Evolutionary conservation across 1,284 basidiomycete species (phyloP).

Genomic region (Paramarasmius palmivorus): DNA sequence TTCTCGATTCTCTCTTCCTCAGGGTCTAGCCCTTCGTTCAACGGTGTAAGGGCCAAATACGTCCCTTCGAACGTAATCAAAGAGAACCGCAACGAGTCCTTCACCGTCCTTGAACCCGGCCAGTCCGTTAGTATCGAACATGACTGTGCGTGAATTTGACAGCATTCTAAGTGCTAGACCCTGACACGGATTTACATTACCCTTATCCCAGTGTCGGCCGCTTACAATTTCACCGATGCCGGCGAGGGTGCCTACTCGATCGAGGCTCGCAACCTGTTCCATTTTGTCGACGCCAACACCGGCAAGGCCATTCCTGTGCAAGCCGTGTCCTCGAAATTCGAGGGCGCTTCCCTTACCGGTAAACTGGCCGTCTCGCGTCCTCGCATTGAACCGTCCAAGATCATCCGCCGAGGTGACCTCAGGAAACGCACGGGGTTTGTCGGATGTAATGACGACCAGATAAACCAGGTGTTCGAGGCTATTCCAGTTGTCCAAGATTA

Average conservation of each 20-base stretch:
- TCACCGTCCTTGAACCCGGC: slow-evolving; percentile 41
- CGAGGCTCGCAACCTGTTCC: slow-evolving; percentile 41
- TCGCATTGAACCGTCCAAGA: neutral
- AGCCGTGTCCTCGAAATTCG: neutral
- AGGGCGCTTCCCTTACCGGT: neutral
- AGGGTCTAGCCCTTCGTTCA: slow-evolving; percentile 35
- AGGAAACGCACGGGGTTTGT: neutral
- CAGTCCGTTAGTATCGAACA: slow-evolving; percentile 36
- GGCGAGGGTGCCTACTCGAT: slow-evolving; percentile 41
- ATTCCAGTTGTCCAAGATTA: neutral
- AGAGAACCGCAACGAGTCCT: slow-evolving; percentile 12
- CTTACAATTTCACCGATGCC: slow-evolving; percentile 44
- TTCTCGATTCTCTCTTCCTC: slow-evolving; percentile 35
- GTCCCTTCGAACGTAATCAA: slow-evolving; percentile 22
- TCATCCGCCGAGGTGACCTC: neutral
- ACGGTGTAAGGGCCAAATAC: slow-evolving; percentile 35
- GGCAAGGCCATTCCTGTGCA: neutral
- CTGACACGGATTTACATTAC: neutral
- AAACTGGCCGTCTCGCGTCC: neutral
- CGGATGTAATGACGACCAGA: slow-evolving; percentile 1
- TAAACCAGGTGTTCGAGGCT: neutral
- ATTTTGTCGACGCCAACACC: slow-evolving; percentile 35
- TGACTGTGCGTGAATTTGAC: slow-evolving; percentile 38
- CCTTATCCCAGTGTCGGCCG: slow-evolving; percentile 33
- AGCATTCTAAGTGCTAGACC: neutral